Evolutionary conservation across 2,329 filamentous ascomycete genomes (phyloP).

Genomic region (Penicillium occitanis): DNA sequence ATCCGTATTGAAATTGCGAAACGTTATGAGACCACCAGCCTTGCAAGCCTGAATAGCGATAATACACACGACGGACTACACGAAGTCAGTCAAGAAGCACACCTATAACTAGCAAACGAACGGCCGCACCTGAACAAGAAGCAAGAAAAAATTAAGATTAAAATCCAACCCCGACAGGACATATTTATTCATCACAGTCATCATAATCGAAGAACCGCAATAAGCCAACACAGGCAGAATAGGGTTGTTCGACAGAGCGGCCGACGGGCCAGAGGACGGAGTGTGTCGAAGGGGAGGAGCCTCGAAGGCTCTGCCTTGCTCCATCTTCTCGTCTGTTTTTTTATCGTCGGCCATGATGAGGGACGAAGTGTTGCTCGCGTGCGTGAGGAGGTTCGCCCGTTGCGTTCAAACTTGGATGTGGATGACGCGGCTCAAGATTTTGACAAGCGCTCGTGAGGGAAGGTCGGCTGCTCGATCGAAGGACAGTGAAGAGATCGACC

Average conservation of each 20-base stretch:
- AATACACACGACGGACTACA: constrained; percentile 84
- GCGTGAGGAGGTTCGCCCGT: constrained; percentile 1
- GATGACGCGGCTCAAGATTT: constrained; percentile 13
- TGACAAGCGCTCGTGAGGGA: background rate
- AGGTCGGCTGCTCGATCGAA: background rate
- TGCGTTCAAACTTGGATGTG: background rate
- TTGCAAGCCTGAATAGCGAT: constrained; percentile 81
- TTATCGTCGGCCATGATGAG: constrained; percentile 88
- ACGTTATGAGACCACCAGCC: constrained; percentile 75
- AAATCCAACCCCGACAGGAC: constrained; percentile 86
- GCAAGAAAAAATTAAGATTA: constrained; percentile 95
- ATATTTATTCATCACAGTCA: constrained; percentile 99
- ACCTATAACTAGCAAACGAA: background rate
- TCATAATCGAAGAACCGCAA: constrained; percentile 93
- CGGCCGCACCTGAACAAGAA: constrained; percentile 80
- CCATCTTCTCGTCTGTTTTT: constrained; percentile 67
- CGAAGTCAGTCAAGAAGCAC: constrained; percentile 12
- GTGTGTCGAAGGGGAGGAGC: constrained; percentile 2
- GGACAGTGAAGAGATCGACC: no score
- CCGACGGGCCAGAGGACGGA: constrained; percentile 23
- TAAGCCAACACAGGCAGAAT: constrained; percentile 81
- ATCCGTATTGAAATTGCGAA: constrained; percentile 77
- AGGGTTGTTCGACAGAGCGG: constrained; percentile 68
- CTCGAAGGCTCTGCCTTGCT: constrained; percentile 38
- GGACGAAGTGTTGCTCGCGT: constrained; percentile 18